Conservation (phyloP, 139 green algal genomes). For the Chlamydomonas schloesseri region DNA sequence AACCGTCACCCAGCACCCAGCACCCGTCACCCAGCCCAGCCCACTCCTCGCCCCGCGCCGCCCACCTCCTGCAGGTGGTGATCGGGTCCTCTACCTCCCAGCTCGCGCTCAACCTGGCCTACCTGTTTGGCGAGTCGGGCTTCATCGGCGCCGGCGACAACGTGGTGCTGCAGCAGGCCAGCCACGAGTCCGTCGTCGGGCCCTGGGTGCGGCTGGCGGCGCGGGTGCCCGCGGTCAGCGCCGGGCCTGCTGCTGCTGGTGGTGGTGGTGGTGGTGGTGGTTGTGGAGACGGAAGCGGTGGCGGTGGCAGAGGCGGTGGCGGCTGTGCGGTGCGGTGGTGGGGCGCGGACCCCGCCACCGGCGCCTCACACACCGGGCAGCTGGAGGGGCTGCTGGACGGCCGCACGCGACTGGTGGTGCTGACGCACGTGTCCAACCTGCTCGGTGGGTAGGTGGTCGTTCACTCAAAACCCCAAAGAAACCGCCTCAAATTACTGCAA, state of each 20-base stretch:
- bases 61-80: neutral
- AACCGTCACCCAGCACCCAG: no score
- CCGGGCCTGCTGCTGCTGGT: no score
- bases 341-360: neutral
- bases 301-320: neutral
- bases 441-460: neutral
- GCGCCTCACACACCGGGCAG: neutral
- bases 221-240: neutral
- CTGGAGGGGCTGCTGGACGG: neutral
- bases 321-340: conserved; percentile 20
- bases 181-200: conserved; percentile 24
- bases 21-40: no score
- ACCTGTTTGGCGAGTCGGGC: neutral
- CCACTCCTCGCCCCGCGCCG: no score
- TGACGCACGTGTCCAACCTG: conserved; percentile 41
- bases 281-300: no score
- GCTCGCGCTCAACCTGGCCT: conserved; percentile 27
- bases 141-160: neutral
- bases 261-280: no score
- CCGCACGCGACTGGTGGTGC: conserved; percentile 17
- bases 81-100: conserved; percentile 39
- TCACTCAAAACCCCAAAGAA: no score
- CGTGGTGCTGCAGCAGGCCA: conserved; percentile 40
- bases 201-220: conserved; percentile 20
- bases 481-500: no score